A percentile compares a stretch with the other conserved stretches of the same genome.
These are phyloP conservation scores for Bipolaris cookei DNA, from an alignment of 2,329 filamentous ascomycete genomes.

Conservation along the genomic window DNA sequence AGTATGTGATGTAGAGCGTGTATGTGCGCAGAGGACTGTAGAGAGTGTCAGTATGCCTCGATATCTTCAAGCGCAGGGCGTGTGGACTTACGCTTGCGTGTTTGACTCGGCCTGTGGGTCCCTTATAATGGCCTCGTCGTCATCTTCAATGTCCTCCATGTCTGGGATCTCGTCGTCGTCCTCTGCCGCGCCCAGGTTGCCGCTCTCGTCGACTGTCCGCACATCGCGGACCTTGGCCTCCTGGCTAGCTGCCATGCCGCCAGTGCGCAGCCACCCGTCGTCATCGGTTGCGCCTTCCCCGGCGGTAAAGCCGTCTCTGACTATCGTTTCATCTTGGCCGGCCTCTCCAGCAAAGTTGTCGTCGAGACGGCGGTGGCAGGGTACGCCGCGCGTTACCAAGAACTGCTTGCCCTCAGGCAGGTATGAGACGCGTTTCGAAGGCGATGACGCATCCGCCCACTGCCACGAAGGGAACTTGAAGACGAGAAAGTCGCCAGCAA, in stretches of 20 bases:
- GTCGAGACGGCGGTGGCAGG: slow-evolving; percentile 88
- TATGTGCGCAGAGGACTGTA: slow-evolving; percentile 85
- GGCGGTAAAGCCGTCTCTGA: slow-evolving; percentile 73
- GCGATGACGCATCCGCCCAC: slow-evolving; percentile 88
- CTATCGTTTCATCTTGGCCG: slow-evolving; percentile 83
- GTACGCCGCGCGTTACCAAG: slow-evolving; percentile 90
- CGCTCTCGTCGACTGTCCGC: slow-evolving; percentile 85
- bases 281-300: slow-evolving; percentile 64
- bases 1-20: slow-evolving; percentile 97
- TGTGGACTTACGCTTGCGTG: slow-evolving; percentile 60
- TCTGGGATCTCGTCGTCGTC: slow-evolving; percentile 86
- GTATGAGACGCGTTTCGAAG: slow-evolving; percentile 76
- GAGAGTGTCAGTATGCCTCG: slow-evolving; percentile 19
- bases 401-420: slow-evolving; percentile 93
- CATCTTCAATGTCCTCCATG: slow-evolving; percentile 96
- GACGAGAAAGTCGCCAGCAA: slow-evolving; percentile 94
- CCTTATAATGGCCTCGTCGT: slow-evolving; percentile 92
- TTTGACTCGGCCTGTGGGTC: slow-evolving; percentile 57
- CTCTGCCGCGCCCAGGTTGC: slow-evolving; percentile 78
- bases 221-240: slow-evolving; percentile 81
- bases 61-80: neutral
- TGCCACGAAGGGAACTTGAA: slow-evolving; percentile 99
- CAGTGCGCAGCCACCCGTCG: slow-evolving; percentile 91
- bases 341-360: slow-evolving; percentile 92
- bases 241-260: slow-evolving; percentile 75